phyloP scores from a whole-genome alignment of 1,284 basidiomycete genomes.

The Fomitiporia mediterranea region DNA sequence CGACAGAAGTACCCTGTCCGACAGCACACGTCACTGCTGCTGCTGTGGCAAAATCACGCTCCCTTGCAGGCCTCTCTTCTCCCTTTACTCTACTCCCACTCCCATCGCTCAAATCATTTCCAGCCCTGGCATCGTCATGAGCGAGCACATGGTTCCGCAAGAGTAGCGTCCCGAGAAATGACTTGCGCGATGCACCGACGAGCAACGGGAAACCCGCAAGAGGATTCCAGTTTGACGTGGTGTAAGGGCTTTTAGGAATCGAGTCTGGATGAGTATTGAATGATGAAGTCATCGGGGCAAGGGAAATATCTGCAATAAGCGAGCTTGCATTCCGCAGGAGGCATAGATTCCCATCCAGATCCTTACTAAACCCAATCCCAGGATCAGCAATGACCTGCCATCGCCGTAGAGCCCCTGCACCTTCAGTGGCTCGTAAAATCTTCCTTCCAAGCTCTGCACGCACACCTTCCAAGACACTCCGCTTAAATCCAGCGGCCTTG shows the following conservation, averaged over 20 bases:
- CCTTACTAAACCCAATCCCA: constrained; percentile 95
- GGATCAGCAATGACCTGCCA: constrained; percentile 95
- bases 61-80: constrained; percentile 30
- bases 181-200: constrained; percentile 81
- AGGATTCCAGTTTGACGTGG: constrained; percentile 37
- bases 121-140: too few relatives aligned
- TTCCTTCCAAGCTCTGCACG: constrained; percentile 69
- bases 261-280: background rate
- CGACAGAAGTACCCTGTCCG: constrained; percentile 66
- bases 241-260: background rate
- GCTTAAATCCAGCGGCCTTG: constrained; percentile 33
- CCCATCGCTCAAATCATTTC: constrained; percentile 40
- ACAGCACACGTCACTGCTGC: constrained; percentile 76
- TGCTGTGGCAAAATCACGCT: constrained; percentile 79
- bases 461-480: constrained; percentile 67
- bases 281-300: constrained; percentile 19
- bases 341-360: constrained; percentile 68
- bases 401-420: constrained; percentile 70
- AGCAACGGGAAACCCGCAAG: constrained; percentile 67
- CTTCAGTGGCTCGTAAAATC: constrained; percentile 65
- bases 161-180: constrained; percentile 58
- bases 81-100: background rate
- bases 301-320: constrained; percentile 40
- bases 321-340: constrained; percentile 53
- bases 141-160: constrained; percentile 26